Base-by-base conservation (phyloP, 163 green algal species). In the Volvox carteri region DNA sequence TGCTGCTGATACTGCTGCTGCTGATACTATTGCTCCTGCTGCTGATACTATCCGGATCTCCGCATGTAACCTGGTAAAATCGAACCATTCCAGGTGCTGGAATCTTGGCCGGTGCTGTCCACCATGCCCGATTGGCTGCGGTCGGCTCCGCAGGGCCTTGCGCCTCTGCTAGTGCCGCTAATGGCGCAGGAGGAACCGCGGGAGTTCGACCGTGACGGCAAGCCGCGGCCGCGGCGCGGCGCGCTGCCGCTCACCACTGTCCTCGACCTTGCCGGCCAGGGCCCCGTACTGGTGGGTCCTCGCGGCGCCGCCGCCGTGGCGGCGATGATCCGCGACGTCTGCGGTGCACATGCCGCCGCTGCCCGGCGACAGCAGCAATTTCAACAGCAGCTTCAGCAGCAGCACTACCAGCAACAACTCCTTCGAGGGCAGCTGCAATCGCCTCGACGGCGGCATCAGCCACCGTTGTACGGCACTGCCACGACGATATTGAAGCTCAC, bases 61-160 rank as follows among this genome's bases (percentile, higher is more conserved):
- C n/a, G n/a, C n/a, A n/a, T n/a, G n/a, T n/a, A n/a, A n/a, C n/a
- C n/a, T n/a, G n/a, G n/a, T n/a, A n/a, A n/a, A n/a, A n/a, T n/a
- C n/a, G n/a, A n/a, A n/a, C n/a, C n/a, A n/a, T n/a, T n/a, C n/a
- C 77, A 85, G 77, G 78, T 74, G 23, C 48, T 88, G 68, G 83
- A 81, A 25, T 12, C 50, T 0, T 88, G 83, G 83, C 83, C 83
- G 1, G 25, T 81, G 83, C 48, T 88, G 68, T 52, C 23, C 25
- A 80, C 68, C 68, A 81, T 83, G 83, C 83, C 83, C 48, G 83
- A 88, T 1, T 88, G 83, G 83, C 83, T 88, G 35, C 83, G 83
- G 35, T 7, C 37, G 19, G 68, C 83, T 4, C 83, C 83, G 37
- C n/a, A 75, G 35, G 62, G 25, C 0, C 83, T 88, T 48, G 68